These are phyloP conservation scores for Paramecium biaurelia DNA, from an alignment of 73 alveolate species.

Conservation along the genomic window DNA sequence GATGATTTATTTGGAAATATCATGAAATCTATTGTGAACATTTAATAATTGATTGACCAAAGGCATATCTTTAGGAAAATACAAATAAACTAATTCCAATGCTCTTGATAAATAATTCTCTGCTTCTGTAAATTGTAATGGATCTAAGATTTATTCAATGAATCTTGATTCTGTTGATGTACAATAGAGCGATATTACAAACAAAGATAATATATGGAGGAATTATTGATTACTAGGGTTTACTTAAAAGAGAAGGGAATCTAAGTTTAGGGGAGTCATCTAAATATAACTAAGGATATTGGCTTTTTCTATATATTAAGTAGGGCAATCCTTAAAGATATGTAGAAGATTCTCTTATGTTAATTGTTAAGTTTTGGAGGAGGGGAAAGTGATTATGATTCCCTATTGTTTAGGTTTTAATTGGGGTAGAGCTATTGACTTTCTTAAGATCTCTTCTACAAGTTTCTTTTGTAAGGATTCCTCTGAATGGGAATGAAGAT, in stretches of 20 bases:
- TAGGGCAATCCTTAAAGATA: background rate
- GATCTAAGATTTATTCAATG: conserved; percentile 16
- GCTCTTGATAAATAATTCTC: conserved; percentile 60
- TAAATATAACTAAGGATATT: background rate
- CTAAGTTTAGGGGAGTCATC: background rate
- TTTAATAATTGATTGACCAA: conserved; percentile 43
- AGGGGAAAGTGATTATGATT: background rate
- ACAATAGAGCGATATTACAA: conserved; percentile 53
- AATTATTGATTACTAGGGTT: background rate
- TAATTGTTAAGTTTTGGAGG: background rate
- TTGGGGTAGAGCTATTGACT: background rate
- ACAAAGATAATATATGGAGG: background rate
- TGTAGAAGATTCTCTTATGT: background rate
- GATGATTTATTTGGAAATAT: background rate
- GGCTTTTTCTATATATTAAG: background rate
- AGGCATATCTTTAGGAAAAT: conserved; percentile 62
- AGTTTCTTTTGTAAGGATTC: background rate
- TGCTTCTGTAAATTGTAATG: conserved; percentile 44
- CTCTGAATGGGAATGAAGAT: background rate
- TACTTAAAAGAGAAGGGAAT: background rate
- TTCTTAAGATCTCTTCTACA: background rate
- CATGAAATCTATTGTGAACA: conserved; percentile 63
- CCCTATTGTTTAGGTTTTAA: background rate
- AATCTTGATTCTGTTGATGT: conserved; percentile 63
- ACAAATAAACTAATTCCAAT: conserved; percentile 46